These are phyloP conservation scores for Saccharomyces hybrid DNA, from an alignment of 1,139 yeast species.

Conservation along the genomic window DNA sequence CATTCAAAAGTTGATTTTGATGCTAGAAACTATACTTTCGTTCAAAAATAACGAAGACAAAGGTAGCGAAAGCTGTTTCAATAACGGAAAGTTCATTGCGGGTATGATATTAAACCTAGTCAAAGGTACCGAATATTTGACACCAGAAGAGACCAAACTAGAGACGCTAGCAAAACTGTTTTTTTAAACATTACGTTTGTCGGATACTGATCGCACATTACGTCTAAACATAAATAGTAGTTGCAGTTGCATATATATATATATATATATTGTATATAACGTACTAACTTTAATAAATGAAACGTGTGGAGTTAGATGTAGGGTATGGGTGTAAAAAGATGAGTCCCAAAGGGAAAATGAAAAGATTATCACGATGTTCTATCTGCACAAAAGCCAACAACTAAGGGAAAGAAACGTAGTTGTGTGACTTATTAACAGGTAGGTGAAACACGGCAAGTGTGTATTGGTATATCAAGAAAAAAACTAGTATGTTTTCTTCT, in stretches of 20 bases:
- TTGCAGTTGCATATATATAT: background rate
- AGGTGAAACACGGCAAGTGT: background rate
- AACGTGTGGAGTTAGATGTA: background rate
- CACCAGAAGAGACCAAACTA: constrained; percentile 11
- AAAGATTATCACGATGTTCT: background rate
- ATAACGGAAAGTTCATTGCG: constrained; percentile 28
- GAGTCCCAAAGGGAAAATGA: background rate
- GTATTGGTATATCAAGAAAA: background rate
- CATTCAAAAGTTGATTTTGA: constrained; percentile 5
- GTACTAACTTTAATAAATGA: background rate
- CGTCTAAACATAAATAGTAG: too few relatives aligned
- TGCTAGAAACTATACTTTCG: constrained; percentile 15
- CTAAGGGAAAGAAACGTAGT: background rate
- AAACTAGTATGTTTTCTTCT: background rate
- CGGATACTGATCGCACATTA: too few relatives aligned
- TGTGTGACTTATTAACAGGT: background rate
- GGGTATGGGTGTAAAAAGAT: background rate
- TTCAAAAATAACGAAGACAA: constrained; percentile 16
- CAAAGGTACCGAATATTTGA: constrained; percentile 4
- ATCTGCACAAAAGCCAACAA: background rate
- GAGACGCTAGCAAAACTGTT: constrained; percentile 6
- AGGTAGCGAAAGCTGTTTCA: constrained; percentile 22
- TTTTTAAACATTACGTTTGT: constrained; percentile 2
- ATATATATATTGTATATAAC: background rate
- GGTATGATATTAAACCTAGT: constrained; percentile 18